Conservation (phyloP, 805 yeast genomes). For the Wickerhamiella bombiphila region DNA sequence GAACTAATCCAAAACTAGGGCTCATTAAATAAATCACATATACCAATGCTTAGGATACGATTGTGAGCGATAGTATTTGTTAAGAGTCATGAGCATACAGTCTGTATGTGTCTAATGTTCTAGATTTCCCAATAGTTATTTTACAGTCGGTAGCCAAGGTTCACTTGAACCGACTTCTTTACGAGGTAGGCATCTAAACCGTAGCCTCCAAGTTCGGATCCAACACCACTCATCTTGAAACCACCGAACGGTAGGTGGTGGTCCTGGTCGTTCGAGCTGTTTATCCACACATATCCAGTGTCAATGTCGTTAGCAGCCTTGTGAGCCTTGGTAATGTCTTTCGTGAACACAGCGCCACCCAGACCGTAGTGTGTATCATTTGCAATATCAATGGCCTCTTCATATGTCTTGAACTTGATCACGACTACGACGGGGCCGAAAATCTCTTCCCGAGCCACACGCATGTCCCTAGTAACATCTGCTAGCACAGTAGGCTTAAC, state of each 20-base stretch:
- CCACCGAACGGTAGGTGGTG: constrained; percentile 88
- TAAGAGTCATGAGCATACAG: too few relatives aligned
- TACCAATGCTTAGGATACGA: too few relatives aligned
- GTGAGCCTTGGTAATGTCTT: constrained; percentile 57
- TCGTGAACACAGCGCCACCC: constrained; percentile 72
- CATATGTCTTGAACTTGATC: constrained; percentile 65
- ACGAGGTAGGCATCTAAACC: constrained; percentile 78
- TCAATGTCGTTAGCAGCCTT: constrained; percentile 58
- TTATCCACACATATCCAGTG: constrained; percentile 87
- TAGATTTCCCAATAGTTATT: background rate
- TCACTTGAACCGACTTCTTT: constrained; percentile 55
- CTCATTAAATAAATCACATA: too few relatives aligned
- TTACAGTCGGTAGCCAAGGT: constrained; percentile 17
- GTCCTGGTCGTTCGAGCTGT: constrained; percentile 81
- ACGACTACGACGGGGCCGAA: constrained; percentile 89
- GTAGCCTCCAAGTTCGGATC: constrained; percentile 85
- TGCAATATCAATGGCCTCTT: constrained; percentile 64
- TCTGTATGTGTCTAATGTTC: too few relatives aligned
- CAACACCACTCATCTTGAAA: constrained; percentile 77
- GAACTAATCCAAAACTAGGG: constrained; percentile 1
- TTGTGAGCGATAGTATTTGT: too few relatives aligned
- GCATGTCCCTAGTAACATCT: constrained; percentile 59
- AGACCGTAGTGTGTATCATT: constrained; percentile 69
- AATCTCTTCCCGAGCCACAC: constrained; percentile 74
- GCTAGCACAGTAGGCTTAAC: constrained; percentile 65